A percentile compares a stretch with the other conserved stretches of the same genome.
Evolutionary conservation across 2,329 filamentous ascomycete species (phyloP).

Genomic region (Talaromyces sp.): DNA sequence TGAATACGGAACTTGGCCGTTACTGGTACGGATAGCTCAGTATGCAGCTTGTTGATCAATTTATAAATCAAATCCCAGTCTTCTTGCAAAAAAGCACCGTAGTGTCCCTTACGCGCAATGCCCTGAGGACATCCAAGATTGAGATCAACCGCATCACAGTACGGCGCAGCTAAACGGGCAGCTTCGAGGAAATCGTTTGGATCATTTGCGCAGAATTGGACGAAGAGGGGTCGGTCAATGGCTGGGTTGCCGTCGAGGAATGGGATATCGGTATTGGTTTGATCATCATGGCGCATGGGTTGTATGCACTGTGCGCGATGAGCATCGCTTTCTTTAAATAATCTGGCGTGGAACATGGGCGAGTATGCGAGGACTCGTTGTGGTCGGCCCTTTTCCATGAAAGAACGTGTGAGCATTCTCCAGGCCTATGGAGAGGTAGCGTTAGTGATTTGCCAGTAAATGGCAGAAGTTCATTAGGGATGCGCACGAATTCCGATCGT

Average conservation of each 20-base stretch:
- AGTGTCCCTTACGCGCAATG: conserved; percentile 85
- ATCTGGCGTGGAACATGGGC: conserved; percentile 91
- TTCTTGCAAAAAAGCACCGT: conserved; percentile 93
- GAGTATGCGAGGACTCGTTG: conserved; percentile 78
- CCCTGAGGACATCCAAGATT: conserved; percentile 96
- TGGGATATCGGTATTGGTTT: conserved; percentile 29
- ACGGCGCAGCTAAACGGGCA: conserved; percentile 72
- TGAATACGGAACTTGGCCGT: conserved; percentile 93
- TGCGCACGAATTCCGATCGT: conserved; percentile 87
- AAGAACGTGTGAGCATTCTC: conserved; percentile 93
- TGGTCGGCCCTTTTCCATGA: conserved; percentile 66
- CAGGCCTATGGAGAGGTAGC: conserved; percentile 64
- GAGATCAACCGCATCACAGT: conserved; percentile 92
- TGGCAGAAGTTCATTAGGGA: not conserved
- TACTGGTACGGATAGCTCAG: conserved; percentile 73
- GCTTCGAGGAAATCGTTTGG: conserved; percentile 55
- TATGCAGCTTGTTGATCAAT: conserved; percentile 81
- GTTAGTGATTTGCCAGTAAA: conserved; percentile 12
- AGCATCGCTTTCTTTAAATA: conserved; percentile 72
- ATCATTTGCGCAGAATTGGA: conserved; percentile 77
- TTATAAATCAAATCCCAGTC: conserved; percentile 77
- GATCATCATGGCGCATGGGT: conserved; percentile 48
- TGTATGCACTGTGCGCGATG: conserved; percentile 83
- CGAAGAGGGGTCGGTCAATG: conserved; percentile 84
- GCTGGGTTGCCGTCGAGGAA: conserved; percentile 84